Conservation (phyloP, 1,139 yeast species). For the Geotrichum reessii region DNA sequence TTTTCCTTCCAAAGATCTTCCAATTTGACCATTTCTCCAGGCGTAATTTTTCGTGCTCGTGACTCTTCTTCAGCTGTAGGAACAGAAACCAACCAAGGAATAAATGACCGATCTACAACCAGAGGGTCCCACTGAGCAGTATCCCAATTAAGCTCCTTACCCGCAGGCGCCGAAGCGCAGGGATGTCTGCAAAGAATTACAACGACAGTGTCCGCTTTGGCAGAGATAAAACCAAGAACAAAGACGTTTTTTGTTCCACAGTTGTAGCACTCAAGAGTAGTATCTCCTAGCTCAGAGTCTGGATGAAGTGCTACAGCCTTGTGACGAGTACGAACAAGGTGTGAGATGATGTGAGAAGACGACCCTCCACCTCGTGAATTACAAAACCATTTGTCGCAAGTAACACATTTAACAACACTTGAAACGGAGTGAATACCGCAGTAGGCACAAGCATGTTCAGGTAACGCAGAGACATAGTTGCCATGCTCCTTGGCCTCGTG, state of each 20-base stretch:
- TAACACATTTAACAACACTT: conserved; percentile 68
- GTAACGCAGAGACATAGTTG: conserved; percentile 22
- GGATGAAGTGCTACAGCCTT: conserved; percentile 67
- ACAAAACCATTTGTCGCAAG: conserved; percentile 87
- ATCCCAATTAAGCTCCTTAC: conserved; percentile 61
- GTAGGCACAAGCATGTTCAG: conserved; percentile 44
- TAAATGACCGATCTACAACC: conserved; percentile 70
- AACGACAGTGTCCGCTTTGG: conserved; percentile 80
- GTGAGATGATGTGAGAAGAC: conserved; percentile 83
- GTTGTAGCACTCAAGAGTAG: conserved; percentile 80
- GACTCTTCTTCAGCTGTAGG: conserved; percentile 63
- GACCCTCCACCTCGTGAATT: conserved; percentile 59
- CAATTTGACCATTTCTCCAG: conserved; percentile 62
- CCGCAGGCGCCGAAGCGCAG: conserved; percentile 58
- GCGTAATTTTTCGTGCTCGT: conserved; percentile 50
- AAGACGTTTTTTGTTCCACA: conserved; percentile 84
- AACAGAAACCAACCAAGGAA: conserved; percentile 72
- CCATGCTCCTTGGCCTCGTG: conserved; percentile 16
- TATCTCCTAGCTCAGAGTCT: conserved; percentile 79
- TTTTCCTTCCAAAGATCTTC: conserved; percentile 80
- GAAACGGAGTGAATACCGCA: conserved; percentile 69
- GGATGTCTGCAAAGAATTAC: conserved; percentile 85
- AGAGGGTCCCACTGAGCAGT: conserved; percentile 83
- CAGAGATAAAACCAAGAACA: conserved; percentile 79
- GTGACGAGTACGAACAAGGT: conserved; percentile 76